Percentiles rank a stretch among this genome's conserved stretches.
These are phyloP conservation scores for Neopestalotiopsis rosae DNA, from an alignment of 2,329 filamentous ascomycete species.

Conservation along the genomic window DNA sequence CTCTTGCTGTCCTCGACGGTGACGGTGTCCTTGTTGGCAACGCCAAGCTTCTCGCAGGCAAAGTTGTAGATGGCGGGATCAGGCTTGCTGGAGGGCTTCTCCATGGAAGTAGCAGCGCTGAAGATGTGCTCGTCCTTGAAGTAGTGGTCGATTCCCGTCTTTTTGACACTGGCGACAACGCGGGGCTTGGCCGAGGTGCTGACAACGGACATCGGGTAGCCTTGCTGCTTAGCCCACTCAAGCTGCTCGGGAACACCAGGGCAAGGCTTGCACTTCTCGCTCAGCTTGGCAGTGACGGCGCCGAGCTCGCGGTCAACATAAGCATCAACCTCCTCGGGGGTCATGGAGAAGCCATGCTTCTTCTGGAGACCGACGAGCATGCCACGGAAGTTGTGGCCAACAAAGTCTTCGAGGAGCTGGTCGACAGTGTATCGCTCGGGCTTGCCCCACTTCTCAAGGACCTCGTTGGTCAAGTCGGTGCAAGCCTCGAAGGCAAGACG, in stretches of 20 bases:
- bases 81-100: conserved; percentile 74
- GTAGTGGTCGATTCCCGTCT: conserved; percentile 71
- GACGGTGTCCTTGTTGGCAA: conserved; percentile 68
- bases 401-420: conserved; percentile 73
- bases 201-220: conserved; percentile 73
- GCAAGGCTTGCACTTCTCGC: conserved; percentile 65
- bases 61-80: conserved; percentile 77
- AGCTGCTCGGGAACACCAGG: conserved; percentile 64
- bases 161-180: conserved; percentile 71
- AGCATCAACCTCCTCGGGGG: conserved; percentile 62
- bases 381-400: conserved; percentile 80
- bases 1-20: conserved; percentile 78
- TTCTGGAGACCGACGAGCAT: conserved; percentile 73
- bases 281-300: conserved; percentile 71
- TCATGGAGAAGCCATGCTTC: conserved; percentile 71
- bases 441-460: conserved; percentile 67
- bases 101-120: conserved; percentile 71
- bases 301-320: conserved; percentile 73
- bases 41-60: conserved; percentile 69
- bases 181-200: conserved; percentile 72
- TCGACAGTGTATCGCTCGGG: conserved; percentile 70
- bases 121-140: conserved; percentile 72
- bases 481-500: conserved; percentile 77
- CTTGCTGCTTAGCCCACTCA: conserved; percentile 59
- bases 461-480: conserved; percentile 75